Percentiles rank a stretch among this genome's conserved stretches.
Evolutionary conservation across 2,329 filamentous ascomycete species (phyloP).

Genomic region (Mariannaea sp.): DNA sequence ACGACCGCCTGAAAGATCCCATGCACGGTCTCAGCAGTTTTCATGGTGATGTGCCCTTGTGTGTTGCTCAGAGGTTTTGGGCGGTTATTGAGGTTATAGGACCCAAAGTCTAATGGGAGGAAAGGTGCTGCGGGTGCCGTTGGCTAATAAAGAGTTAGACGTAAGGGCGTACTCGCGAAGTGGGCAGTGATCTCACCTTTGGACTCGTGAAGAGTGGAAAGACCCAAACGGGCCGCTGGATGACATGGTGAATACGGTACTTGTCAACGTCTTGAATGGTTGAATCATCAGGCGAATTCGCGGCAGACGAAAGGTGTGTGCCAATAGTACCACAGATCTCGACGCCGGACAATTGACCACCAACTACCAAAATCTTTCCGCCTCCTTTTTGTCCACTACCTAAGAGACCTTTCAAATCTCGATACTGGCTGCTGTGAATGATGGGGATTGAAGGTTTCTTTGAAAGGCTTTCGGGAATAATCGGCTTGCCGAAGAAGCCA

Average conservation of each 20-base stretch:
- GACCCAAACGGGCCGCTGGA: slow-evolving; percentile 73
- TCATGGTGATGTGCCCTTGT: slow-evolving; percentile 66
- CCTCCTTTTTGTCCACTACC: slow-evolving; percentile 43
- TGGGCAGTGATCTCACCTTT: slow-evolving; percentile 44
- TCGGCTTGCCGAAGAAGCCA: slow-evolving; percentile 72
- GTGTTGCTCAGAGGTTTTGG: slow-evolving; percentile 63
- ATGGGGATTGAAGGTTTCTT: slow-evolving; percentile 51
- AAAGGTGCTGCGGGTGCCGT: slow-evolving; percentile 61
- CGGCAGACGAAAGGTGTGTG: slow-evolving; percentile 68
- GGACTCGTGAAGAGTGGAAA: slow-evolving; percentile 64
- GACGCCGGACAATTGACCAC: slow-evolving; percentile 81
- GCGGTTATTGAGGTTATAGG: slow-evolving; percentile 71
- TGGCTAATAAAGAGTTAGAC: slow-evolving; percentile 38
- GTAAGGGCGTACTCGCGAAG: rapidly evolving
- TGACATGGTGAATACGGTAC: slow-evolving; percentile 69
- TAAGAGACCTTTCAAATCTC: slow-evolving; percentile 57
- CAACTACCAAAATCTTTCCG: slow-evolving; percentile 73
- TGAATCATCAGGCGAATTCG: slow-evolving; percentile 55
- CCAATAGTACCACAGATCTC: slow-evolving; percentile 77
- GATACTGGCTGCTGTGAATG: slow-evolving; percentile 71
- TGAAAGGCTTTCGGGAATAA: slow-evolving; percentile 53
- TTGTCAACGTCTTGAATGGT: slow-evolving; percentile 50
- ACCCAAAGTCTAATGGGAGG: slow-evolving; percentile 71
- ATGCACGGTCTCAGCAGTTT: slow-evolving; percentile 61
- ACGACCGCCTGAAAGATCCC: slow-evolving; percentile 53